These are phyloP conservation scores for Diplotaxis tenuifolia DNA, from an alignment of 345 rosid species.

Conservation along the genomic window DNA sequence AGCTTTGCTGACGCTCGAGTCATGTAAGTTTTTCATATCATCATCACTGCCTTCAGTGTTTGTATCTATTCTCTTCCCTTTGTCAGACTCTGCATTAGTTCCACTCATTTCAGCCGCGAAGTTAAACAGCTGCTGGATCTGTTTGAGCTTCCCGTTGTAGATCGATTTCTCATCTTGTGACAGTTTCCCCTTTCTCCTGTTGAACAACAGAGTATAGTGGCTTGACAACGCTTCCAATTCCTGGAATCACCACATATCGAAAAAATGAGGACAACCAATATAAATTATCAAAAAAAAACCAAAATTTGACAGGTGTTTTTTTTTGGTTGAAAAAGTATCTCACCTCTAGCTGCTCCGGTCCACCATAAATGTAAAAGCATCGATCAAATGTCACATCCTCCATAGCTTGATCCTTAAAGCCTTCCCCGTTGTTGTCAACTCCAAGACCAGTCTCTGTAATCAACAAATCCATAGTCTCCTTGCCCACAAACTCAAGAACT, in stretches of 20 bases:
- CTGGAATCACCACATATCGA: no score
- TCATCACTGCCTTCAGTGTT: conserved; percentile 58
- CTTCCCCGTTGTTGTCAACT: conserved; percentile 59
- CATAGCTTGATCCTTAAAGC: conserved; percentile 53
- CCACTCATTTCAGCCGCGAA: conserved; percentile 56
- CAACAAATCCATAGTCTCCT: conserved; percentile 91
- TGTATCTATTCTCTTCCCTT: conserved; percentile 84
- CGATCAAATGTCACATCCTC: conserved; percentile 97
- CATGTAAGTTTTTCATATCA: conserved; percentile 75
- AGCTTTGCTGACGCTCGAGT: conserved; percentile 85
- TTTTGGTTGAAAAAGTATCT: conserved; percentile 22
- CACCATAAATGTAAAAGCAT: conserved; percentile 98
- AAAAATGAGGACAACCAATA: no score
- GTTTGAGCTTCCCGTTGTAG: conserved; percentile 79
- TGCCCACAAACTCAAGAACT: conserved; percentile 93
- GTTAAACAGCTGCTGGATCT: conserved; percentile 73
- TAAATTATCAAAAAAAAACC: no score
- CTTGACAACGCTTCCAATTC: conserved; percentile 90
- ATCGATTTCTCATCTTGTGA: conserved; percentile 68
- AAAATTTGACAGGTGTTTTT: not conserved
- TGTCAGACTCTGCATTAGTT: conserved; percentile 50
- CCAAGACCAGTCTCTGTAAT: conserved; percentile 84
- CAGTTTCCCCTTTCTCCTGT: conserved; percentile 81
- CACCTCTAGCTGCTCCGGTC: conserved; percentile 98
- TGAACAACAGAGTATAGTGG: conserved; percentile 78